Evolutionary conservation across 1,139 yeast genomes (phyloP), one percentile per base, ranked within the genome.

Genomic region (Hyphopichia khmerensis): DNA sequence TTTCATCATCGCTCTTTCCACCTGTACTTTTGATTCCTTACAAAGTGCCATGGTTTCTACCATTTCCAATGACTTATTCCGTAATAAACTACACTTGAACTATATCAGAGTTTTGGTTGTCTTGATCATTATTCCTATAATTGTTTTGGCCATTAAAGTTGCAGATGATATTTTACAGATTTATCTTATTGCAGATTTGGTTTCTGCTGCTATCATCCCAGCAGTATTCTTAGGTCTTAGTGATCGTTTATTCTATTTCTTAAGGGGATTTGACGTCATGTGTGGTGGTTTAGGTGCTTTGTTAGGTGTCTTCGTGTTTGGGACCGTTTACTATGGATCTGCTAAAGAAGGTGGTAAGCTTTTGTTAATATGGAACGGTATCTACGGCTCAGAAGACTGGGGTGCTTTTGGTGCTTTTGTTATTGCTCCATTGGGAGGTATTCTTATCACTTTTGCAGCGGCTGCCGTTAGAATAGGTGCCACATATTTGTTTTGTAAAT

Each of bases 391-490:
- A 13, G 79, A 77, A 43, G 97, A 91, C 60, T 91, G 97, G 97
- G 88, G 95, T 55, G 82, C 96, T 0, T 91, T 90, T 65, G 97
- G 96, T 26, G 96, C 97, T 1, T 90, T 90, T 65, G 95, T 87
- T 6, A 87, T 84, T 50, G 95, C 97, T 1, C 96, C 97, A 4
- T 75, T 84, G 39, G 95, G 95, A 16, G 90, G 95, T 16, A 53
- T 90, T 2, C 48, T 84, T 2, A 69, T 84, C 47, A 83, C 88
- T 1, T 62, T 77, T 17, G 55, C 71, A 34, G 71, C 76, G 38
- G 75, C 86, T 29, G 82, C 59, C 1, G 30, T 77, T 9, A 77
- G 96, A 60, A 60, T 80, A 34, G 48, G 56, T 0, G 49, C 65
- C 2, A 48, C 59, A 31, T 80, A 67, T 50, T 17, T 69, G 1